Base-by-base conservation (phyloP, 2,329 filamentous ascomycete genomes). In the Volutella citrinella region DNA sequence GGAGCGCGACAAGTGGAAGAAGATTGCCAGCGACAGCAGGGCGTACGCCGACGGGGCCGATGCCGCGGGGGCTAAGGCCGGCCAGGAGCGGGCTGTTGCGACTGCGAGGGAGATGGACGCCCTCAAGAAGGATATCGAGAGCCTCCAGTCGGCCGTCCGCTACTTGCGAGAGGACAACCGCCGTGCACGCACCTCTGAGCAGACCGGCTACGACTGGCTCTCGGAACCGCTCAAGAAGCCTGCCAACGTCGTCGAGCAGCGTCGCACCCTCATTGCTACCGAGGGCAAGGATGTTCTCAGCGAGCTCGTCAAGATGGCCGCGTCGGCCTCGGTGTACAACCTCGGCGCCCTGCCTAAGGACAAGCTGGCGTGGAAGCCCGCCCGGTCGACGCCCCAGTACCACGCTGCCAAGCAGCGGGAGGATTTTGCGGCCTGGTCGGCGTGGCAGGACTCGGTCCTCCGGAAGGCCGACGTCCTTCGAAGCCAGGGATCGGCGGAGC, bases 61-160 rank as follows among this genome's bases (percentile, higher is more conserved):
- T 21, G 66, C 69, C 26, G 69, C 66, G 12, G 69, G 66, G 11
- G 65, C 69, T 39, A 77, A 76, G 59, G 72, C 75, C 10, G 76
- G 78, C 15, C 74, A 82, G 52, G 79, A 85, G 54, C 75, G 78
- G 17, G 80, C 82, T 18, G 81, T 84, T 28, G 78, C 81, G 5
- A 84, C 80, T 2, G 80, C 80, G 18, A 76, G 80, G 33, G 84
- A 91, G 59, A 81, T 89, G 64, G 83, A 89, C 46, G 68, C 69
- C 9, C 75, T 90, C 47, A 80, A 82, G 58, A 72, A 73, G 47
- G 82, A 91, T 40, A 80, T 89, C 49, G 71, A 70, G 35, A 70
- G 69, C 46, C 60, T 84, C 36, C 73, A 86, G 54, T 73, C 76
- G 3, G 80, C 82, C 2, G 77, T 87, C 27, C 72, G 80, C 10